Percentiles rank a stretch among this genome's conserved stretches.
Conservation (phyloP, 805 yeast genomes). For the Suhomyces sp. region DNA sequence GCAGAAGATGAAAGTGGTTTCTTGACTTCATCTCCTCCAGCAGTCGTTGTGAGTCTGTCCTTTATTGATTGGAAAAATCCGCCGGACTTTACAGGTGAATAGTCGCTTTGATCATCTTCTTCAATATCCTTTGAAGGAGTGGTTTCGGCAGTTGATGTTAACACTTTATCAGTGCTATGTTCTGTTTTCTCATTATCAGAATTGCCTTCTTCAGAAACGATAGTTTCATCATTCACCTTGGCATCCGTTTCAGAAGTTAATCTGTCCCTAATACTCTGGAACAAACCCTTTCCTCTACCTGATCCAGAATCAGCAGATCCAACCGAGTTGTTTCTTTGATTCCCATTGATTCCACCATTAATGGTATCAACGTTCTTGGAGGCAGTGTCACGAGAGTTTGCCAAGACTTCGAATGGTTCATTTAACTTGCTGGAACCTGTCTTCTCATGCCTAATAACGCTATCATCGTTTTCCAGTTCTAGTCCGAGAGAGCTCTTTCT, state of each 20-base stretch:
- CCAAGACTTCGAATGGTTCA: slow-evolving; percentile 9
- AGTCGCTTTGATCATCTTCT: slow-evolving; percentile 10
- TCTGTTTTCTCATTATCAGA: slow-evolving; percentile 15
- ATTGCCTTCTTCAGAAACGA: slow-evolving; percentile 5
- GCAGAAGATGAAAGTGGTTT: slow-evolving; percentile 10
- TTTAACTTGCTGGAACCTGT: slow-evolving; percentile 1
- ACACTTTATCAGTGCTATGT: slow-evolving; percentile 18
- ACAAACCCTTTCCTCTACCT: slow-evolving; percentile 27
- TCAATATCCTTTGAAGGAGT: slow-evolving; percentile 26
- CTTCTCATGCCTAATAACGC: slow-evolving; percentile 4
- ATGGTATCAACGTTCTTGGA: slow-evolving; percentile 3
- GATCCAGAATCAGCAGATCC: slow-evolving; percentile 3
- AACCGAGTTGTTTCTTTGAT: slow-evolving; percentile 2
- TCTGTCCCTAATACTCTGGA: slow-evolving; percentile 34
- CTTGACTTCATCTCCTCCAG: slow-evolving; percentile 4
- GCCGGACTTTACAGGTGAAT: slow-evolving; percentile 11
- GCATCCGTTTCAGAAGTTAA: slow-evolving; percentile 15
- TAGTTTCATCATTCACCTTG: slow-evolving; percentile 7
- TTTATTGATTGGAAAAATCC: slow-evolving; percentile 37
- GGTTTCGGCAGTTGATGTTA: slow-evolving; percentile 30
- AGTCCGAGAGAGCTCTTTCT: slow-evolving; percentile 3
- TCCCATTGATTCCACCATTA: slow-evolving; percentile 4
- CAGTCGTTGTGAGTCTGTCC: slow-evolving; percentile 23
- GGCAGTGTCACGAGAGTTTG: not conserved
- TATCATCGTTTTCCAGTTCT: slow-evolving; percentile 7